These are phyloP conservation scores for Botryotinia convoluta DNA, from an alignment of 2,329 filamentous ascomycete species.

Conservation along the genomic window DNA sequence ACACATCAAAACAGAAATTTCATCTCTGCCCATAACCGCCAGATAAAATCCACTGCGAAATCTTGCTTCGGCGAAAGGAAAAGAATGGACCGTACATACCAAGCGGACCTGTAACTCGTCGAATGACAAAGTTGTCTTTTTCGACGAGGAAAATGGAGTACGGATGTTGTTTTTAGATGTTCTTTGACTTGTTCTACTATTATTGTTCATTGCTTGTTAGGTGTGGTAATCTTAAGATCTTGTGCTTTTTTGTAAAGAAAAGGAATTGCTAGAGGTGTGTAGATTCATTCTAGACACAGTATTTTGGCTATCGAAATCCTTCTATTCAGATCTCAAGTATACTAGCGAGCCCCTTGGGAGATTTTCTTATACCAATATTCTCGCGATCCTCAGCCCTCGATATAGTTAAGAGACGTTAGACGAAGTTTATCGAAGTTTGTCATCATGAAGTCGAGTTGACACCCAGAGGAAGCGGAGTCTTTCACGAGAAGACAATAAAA, in stretches of 20 bases:
- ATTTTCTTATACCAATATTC: not conserved
- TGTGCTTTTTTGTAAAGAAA: not conserved
- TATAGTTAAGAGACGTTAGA: not conserved
- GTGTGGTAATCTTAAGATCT: rapidly evolving
- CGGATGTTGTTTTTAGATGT: not conserved
- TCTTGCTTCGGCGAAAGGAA: not conserved
- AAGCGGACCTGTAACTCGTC: not conserved
- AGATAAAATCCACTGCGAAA: not conserved
- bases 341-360: not conserved
- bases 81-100: not conserved
- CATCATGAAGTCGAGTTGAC: no score
- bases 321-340: not conserved
- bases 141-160: not conserved
- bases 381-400: not conserved
- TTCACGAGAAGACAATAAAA: no score
- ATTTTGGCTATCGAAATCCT: not conserved
- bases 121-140: not conserved
- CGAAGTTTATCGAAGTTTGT: no score
- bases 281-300: not conserved
- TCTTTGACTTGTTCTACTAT: not conserved
- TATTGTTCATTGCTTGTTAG: not conserved
- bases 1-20: not conserved
- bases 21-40: not conserved
- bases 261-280: not conserved
- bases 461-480: no score